These are phyloP conservation scores for Boletus coccyginus DNA, from an alignment of 768 basidiomycete species.

Conservation along the genomic window DNA sequence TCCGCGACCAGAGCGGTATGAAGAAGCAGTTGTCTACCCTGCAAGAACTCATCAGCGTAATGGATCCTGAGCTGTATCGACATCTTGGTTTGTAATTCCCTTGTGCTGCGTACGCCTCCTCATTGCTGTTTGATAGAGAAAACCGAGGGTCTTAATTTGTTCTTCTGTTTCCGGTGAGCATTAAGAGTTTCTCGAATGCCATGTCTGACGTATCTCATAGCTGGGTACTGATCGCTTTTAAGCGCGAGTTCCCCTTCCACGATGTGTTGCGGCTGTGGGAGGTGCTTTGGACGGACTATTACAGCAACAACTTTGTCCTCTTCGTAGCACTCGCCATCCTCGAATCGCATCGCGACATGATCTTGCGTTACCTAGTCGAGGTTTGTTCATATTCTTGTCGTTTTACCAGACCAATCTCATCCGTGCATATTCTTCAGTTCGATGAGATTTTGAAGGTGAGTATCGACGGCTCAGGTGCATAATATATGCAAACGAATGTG, in stretches of 20 bases:
- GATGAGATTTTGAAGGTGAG: slow-evolving; percentile 42
- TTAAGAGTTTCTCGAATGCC: neutral
- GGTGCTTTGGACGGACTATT: slow-evolving; percentile 89
- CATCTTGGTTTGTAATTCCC: slow-evolving; percentile 62
- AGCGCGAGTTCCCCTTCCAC: slow-evolving; percentile 93
- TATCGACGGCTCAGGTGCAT: neutral
- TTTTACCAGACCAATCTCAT: slow-evolving; percentile 1
- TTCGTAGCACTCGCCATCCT: slow-evolving; percentile 93
- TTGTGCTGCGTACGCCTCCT: neutral
- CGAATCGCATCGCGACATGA: slow-evolving; percentile 94
- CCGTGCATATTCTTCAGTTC: slow-evolving; percentile 47
- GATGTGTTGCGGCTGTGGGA: slow-evolving; percentile 94
- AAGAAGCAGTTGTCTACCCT: slow-evolving; percentile 87
- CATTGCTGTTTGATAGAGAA: slow-evolving; percentile 55
- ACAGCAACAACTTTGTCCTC: slow-evolving; percentile 83
- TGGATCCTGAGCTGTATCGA: slow-evolving; percentile 94
- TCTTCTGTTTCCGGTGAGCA: slow-evolving; percentile 94
- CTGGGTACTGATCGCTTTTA: slow-evolving; percentile 92
- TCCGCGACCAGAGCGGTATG: slow-evolving; percentile 97
- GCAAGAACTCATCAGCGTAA: slow-evolving; percentile 85
- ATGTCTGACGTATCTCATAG: slow-evolving; percentile 35
- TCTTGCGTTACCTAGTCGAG: slow-evolving; percentile 92
- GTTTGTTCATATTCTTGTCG: slow-evolving; percentile 40
- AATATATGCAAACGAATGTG: neutral
- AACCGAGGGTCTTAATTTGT: slow-evolving; percentile 85